These are phyloP conservation scores for Syzygium jambos DNA, from an alignment of 345 rosid species.

Conservation along the genomic window DNA sequence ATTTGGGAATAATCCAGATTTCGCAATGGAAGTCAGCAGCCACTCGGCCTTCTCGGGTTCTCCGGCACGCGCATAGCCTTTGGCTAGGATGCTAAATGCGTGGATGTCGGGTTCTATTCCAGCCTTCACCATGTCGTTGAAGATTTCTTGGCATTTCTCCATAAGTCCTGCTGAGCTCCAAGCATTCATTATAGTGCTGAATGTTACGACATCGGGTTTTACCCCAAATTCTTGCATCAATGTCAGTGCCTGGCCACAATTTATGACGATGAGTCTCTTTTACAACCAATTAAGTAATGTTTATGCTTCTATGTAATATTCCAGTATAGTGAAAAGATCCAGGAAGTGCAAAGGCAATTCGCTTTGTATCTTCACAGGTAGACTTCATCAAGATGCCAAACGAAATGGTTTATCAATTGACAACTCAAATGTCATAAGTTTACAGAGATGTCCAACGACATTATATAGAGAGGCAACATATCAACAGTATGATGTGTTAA, in stretches of 20 bases:
- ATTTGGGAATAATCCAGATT: conserved; percentile 50
- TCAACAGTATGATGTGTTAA: neutral
- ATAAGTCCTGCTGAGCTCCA: conserved; percentile 85
- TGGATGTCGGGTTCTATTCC: conserved; percentile 71
- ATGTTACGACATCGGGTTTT: conserved; percentile 77
- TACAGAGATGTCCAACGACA: neutral
- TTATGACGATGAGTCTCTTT: neutral
- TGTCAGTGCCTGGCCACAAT: conserved; percentile 36
- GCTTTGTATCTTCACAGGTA: neutral
- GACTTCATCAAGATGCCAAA: neutral
- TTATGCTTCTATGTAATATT: neutral
- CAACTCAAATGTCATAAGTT: neutral
- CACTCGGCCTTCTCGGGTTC: conserved; percentile 67
- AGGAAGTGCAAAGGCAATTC: neutral
- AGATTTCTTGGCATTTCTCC: conserved; percentile 81
- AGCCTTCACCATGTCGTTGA: conserved; percentile 61
- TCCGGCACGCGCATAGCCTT: conserved; percentile 73
- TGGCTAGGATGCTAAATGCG: conserved; percentile 75
- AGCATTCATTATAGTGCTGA: conserved; percentile 87
- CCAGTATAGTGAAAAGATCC: neutral
- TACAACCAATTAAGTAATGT: neutral
- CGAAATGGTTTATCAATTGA: neutral
- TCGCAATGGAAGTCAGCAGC: conserved; percentile 46
- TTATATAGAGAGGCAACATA: neutral
- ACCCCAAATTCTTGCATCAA: conserved; percentile 67